Conservation (phyloP, 1,139 yeast genomes). For the Geotrichum klebahnii region DNA sequence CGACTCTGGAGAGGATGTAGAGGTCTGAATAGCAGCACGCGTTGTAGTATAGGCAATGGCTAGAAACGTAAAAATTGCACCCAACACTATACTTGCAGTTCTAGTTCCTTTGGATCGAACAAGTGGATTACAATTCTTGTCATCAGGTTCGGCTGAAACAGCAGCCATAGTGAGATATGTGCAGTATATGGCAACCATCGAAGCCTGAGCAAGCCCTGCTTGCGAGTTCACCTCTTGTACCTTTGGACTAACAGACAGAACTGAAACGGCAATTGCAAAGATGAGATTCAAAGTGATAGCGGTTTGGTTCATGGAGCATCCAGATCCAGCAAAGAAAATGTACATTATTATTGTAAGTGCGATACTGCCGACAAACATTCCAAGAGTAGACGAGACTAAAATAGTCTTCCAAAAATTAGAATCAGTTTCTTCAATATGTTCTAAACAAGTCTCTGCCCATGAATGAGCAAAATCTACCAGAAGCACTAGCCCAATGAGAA, state of each 20-base stretch:
- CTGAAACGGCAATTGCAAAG: conserved; percentile 59
- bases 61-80: conserved; percentile 87
- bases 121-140: conserved; percentile 82
- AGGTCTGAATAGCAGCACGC: conserved; percentile 74
- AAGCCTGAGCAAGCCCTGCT: conserved; percentile 94
- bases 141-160: conserved; percentile 95
- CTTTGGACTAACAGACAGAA: conserved; percentile 69
- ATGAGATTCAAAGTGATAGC: conserved; percentile 77
- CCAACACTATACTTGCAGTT: conserved; percentile 79
- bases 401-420: conserved; percentile 78
- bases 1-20: conserved; percentile 29
- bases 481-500: conserved; percentile 82
- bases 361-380: conserved; percentile 74
- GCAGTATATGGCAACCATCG: conserved; percentile 93
- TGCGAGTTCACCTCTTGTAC: conserved; percentile 91
- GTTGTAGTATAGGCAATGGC: conserved; percentile 98
- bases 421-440: conserved; percentile 82
- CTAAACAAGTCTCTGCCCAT: conserved; percentile 96
- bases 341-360: conserved; percentile 75
- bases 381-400: conserved; percentile 77
- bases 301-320: conserved; percentile 86
- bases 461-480: conserved; percentile 97
- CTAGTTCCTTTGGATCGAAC: conserved; percentile 86
- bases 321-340: conserved; percentile 73
- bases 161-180: conserved; percentile 91